Evolutionary conservation across 306 rosid genomes (phyloP).

Genomic region (Vigna radiata): DNA sequence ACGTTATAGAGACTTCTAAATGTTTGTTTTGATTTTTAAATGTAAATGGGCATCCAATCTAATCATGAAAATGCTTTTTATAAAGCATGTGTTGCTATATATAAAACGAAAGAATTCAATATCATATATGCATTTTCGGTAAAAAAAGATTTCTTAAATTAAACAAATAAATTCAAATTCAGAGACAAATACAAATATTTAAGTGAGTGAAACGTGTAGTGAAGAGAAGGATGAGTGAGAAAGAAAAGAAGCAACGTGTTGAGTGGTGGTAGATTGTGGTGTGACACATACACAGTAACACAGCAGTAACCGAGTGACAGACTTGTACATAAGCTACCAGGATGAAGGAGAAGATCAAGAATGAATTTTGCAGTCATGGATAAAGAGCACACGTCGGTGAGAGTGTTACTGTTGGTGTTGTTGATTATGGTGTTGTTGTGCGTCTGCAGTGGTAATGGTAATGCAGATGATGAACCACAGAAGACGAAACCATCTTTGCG

Average conservation of each 20-base stretch:
- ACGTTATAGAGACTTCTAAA: too few relatives aligned
- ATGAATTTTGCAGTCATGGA: background rate
- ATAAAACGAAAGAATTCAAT: too few relatives aligned
- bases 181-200: too few relatives aligned
- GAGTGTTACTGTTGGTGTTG: background rate
- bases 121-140: too few relatives aligned
- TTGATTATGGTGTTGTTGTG: too few relatives aligned
- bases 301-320: too few relatives aligned
- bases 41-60: too few relatives aligned
- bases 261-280: background rate
- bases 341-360: background rate
- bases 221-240: background rate
- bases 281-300: background rate
- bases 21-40: too few relatives aligned
- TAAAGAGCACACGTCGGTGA: background rate
- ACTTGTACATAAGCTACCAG: background rate
- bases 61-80: too few relatives aligned
- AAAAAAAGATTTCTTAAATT: too few relatives aligned
- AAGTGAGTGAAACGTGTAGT: constrained; percentile 37
- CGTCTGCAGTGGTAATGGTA: background rate
- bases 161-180: too few relatives aligned
- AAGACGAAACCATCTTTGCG: background rate
- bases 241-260: constrained; percentile 29
- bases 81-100: too few relatives aligned
- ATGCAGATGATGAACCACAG: constrained; percentile 6